phyloP scores from a whole-genome alignment of 2,329 filamentous ascomycete species.

The Blastomyces parvus region DNA sequence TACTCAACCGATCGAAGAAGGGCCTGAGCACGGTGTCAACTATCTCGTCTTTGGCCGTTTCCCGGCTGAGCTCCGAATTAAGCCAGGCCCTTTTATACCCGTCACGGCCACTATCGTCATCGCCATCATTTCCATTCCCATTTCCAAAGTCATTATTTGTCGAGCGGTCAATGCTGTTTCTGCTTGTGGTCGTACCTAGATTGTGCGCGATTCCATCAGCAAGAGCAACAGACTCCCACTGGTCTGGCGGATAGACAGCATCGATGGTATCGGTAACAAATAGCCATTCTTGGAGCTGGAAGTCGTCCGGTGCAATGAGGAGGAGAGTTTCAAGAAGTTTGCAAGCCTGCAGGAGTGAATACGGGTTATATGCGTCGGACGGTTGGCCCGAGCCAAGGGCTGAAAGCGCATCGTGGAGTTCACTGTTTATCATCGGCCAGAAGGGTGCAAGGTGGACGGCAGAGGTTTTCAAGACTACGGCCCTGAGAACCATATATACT shows the following conservation, averaged over 20 bases:
- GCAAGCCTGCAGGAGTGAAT: conserved; percentile 76
- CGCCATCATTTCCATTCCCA: background rate
- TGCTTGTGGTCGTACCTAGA: conserved; percentile 43
- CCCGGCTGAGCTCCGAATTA: conserved; percentile 41
- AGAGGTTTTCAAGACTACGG: conserved; percentile 68
- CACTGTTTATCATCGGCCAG: conserved; percentile 83
- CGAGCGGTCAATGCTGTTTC: background rate
- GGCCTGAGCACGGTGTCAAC: conserved; percentile 70
- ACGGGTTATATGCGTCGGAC: conserved; percentile 67
- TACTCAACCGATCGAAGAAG: conserved; percentile 86
- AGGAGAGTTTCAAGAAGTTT: conserved; percentile 88
- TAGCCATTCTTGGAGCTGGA: conserved; percentile 96
- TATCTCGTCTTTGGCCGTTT: conserved; percentile 50
- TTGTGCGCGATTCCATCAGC: conserved; percentile 77
- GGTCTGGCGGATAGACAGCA: conserved; percentile 71
- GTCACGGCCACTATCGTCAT: conserved; percentile 15
- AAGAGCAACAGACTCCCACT: conserved; percentile 62
- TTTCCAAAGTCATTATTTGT: background rate
- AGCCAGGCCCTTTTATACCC: conserved; percentile 35
- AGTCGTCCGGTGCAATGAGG: conserved; percentile 81
- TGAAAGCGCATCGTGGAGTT: conserved; percentile 70
- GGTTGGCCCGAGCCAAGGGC: conserved; percentile 61
- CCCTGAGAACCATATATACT: conserved; percentile 77
- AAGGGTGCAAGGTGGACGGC: conserved; percentile 70
- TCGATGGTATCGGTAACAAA: conserved; percentile 97